Conservation (phyloP, 306 rosid species). For the Castanea crenata region DNA sequence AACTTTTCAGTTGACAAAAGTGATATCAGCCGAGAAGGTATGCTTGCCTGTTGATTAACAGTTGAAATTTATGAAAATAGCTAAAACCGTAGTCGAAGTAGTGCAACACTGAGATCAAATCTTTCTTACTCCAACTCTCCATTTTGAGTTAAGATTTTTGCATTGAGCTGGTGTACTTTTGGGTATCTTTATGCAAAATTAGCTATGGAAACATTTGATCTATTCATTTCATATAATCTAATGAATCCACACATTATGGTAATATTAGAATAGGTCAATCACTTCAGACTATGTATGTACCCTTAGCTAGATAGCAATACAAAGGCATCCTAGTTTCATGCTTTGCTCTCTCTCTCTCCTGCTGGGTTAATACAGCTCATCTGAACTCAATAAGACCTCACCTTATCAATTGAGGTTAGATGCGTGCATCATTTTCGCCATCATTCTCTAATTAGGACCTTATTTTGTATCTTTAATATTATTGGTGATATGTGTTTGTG, state of each 20-base stretch:
- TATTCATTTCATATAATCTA: neutral
- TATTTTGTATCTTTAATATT: neutral
- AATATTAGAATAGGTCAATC: neutral
- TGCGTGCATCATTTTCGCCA: neutral
- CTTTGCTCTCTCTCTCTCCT: neutral
- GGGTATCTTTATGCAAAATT: neutral
- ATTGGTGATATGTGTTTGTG: neutral
- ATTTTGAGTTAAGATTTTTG: neutral
- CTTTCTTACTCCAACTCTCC: neutral
- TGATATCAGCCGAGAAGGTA: constrained; percentile 61
- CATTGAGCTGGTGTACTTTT: neutral
- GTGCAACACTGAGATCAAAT: neutral
- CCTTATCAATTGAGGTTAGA: neutral
- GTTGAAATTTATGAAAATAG: neutral
- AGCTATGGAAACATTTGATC: neutral
- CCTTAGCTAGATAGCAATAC: neutral
- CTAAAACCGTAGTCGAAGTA: neutral
- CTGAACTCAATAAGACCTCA: neutral
- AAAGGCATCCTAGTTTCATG: neutral
- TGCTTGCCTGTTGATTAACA: constrained; percentile 1
- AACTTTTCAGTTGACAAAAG: constrained; percentile 42
- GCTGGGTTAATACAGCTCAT: neutral
- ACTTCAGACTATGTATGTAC: neutral
- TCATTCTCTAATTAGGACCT: neutral
- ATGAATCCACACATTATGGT: neutral